phyloP scores from a whole-genome alignment of 2,329 filamentous ascomycete species.

The Epichloe sp. region DNA sequence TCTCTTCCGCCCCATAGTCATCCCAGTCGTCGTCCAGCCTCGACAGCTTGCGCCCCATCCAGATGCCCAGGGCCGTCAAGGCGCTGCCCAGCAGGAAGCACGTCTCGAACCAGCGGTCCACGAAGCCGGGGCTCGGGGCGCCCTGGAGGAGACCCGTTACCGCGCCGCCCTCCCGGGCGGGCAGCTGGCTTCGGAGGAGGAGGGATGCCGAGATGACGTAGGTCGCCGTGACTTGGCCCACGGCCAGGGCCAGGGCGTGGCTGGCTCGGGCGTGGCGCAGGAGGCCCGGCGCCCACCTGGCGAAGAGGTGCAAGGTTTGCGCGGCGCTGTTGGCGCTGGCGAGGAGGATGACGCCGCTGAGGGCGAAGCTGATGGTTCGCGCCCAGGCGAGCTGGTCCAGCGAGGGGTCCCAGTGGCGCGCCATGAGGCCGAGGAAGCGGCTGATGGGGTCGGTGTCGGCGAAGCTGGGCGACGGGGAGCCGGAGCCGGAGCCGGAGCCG shows the following conservation, averaged over 20 bases:
- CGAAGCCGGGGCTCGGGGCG: constrained; percentile 48
- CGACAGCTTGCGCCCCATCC: constrained; percentile 51
- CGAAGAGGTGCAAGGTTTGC: constrained; percentile 75
- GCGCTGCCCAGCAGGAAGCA: constrained; percentile 65
- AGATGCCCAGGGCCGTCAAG: constrained; percentile 57
- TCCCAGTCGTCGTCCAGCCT: constrained; percentile 44
- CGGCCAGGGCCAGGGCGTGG: constrained; percentile 60
- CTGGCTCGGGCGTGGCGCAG: constrained; percentile 64
- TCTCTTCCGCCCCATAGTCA: constrained; percentile 51
- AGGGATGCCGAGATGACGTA: constrained; percentile 75
- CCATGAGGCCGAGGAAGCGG: constrained; percentile 65
- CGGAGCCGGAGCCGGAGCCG: constrained; percentile 6
- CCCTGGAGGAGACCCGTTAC: constrained; percentile 68
- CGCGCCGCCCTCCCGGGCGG: constrained; percentile 60
- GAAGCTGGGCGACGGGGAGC: constrained; percentile 35
- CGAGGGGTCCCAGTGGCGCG: constrained; percentile 71
- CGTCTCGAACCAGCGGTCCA: constrained; percentile 71
- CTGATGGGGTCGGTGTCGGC: constrained; percentile 70
- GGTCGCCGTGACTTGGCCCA: constrained; percentile 58
- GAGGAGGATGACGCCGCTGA: constrained; percentile 71
- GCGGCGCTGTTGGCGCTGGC: constrained; percentile 70
- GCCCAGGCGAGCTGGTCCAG: constrained; percentile 76
- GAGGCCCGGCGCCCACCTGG: constrained; percentile 59
- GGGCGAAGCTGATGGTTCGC: constrained; percentile 69
- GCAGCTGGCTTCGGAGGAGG: constrained; percentile 65